Evolutionary conservation across 2,329 filamentous ascomycete genomes (phyloP), one percentile per base, ranked within the genome.

Genomic region (Colletotrichum camelliae): DNA sequence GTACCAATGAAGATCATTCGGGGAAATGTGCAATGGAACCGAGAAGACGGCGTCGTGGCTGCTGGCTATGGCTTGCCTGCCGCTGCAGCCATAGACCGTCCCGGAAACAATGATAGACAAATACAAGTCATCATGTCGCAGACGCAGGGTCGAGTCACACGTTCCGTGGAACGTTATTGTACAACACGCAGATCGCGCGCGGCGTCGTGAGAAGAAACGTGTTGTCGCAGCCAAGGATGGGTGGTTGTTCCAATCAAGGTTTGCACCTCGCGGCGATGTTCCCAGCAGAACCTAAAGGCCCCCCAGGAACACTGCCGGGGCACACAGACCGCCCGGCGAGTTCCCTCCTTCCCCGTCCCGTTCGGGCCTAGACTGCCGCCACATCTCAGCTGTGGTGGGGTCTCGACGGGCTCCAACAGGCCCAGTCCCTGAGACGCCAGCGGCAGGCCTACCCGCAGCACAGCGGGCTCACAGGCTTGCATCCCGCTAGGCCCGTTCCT

Each of bases 401-500:
- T 21, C 58, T 29, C 39, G 37, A 21, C 68, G 43, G 43, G n/a
- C 21, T 29, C 37, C n/a, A 60, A 62, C 71, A 74, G 60, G 58
- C 48, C 66, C 35, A 39, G 31, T 48, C 73, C 69, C 69, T 72
- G 61, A 10, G 37, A 31, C 18, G 55, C 7, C 29, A 24, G 52
- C 18, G 31, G 48, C 70, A 61, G 31, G 33, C 18, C 39, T 61
- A 24, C 29, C 29, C 29, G 29, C 29, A 31, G 29, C 9, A 31
- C 61, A 35, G 39, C 57, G 39, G 62, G 15, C 62, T 35, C 48
- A 27, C 27, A 21, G 35, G 35, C 66, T 31, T 60, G 66, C 52
- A 39, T 21, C 33, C 66, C 68, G 72, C 68, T 75, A 75, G 33
- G 55, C 67, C 58, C 29, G 48, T 74, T 74, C 72, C 72, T 74